These are phyloP conservation scores for Linnemannia zychae DNA, from an alignment of 192 early-diverging fungal species.

Conservation along the genomic window DNA sequence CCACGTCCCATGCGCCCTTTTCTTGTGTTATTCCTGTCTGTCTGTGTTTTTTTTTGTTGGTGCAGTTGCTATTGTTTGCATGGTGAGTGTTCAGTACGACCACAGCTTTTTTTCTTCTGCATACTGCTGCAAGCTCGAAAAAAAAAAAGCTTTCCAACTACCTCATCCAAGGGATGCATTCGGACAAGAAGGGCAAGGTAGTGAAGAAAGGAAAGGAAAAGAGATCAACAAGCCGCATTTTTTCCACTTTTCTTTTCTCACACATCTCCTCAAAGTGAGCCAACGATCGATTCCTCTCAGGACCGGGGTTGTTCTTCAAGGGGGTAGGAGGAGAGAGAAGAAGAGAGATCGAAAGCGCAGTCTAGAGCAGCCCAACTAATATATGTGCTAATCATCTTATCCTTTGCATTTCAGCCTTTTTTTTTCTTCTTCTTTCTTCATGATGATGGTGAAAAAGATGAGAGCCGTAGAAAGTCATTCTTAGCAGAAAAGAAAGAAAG, in stretches of 20 bases:
- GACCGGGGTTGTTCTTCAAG: neutral
- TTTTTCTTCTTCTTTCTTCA: neutral
- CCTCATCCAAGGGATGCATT: neutral
- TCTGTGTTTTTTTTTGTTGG: neutral
- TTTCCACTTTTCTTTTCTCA: neutral
- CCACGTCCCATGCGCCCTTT: slow-evolving; percentile 8
- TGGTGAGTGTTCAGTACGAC: neutral
- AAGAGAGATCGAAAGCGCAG: neutral
- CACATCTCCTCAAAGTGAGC: neutral
- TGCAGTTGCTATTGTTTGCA: neutral
- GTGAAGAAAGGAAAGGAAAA: neutral
- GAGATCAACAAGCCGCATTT: neutral
- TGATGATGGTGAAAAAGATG: neutral
- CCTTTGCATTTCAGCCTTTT: neutral
- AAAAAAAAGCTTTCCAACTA: neutral
- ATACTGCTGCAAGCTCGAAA: too few relatives aligned
- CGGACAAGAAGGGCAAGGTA: too few relatives aligned
- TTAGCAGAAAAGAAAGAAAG: neutral
- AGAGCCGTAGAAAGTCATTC: neutral
- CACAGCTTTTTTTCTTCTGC: neutral
- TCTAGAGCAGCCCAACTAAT: slow-evolving; percentile 1
- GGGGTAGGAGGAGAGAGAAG: neutral
- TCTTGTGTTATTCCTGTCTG: neutral
- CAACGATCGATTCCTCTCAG: neutral
- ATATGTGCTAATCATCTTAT: neutral